Evolutionary conservation across 2,329 filamentous ascomycete genomes (phyloP).

Genomic region (Parasarocladium wereldwijsianum): DNA sequence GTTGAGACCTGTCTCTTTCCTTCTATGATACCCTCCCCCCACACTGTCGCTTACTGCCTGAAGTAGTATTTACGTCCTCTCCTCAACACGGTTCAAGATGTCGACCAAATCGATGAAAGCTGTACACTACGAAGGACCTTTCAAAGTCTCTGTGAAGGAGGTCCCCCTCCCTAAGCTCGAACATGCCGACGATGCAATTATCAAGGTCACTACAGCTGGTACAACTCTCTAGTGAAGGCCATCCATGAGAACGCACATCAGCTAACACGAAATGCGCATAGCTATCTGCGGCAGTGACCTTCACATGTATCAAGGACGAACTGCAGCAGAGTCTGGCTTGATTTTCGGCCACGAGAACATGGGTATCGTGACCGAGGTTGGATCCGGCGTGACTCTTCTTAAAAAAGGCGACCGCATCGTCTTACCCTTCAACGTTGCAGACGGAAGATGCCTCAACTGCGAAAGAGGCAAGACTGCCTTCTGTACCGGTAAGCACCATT

Average conservation of each 20-base stretch:
- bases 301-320: conserved; percentile 51
- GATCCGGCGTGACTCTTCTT: conserved; percentile 42
- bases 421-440: conserved; percentile 51
- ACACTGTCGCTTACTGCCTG: too few species aligned
- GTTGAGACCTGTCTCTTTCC: background rate
- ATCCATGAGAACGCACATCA: background rate
- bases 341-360: conserved; percentile 50
- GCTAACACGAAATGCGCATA: conserved; percentile 5
- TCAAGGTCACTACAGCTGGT: conserved; percentile 51
- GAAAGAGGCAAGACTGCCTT: conserved; percentile 51
- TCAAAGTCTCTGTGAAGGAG: conserved; percentile 47
- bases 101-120: conserved; percentile 35
- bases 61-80: background rate
- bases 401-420: conserved; percentile 50
- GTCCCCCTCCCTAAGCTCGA: conserved; percentile 41
- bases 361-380: conserved; percentile 40
- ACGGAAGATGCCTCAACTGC: conserved; percentile 48
- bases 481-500: too few species aligned
- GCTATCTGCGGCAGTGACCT: conserved; percentile 40
- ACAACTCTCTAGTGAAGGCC: conserved; percentile 16
- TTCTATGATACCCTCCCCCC: background rate
- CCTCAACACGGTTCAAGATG: background rate
- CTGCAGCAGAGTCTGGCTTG: conserved; percentile 44
- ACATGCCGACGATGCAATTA: conserved; percentile 49
- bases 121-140: conserved; percentile 46